These are phyloP conservation scores for Talaromyces amestolkiae DNA, from an alignment of 2,329 filamentous ascomycete genomes.

Conservation along the genomic window DNA sequence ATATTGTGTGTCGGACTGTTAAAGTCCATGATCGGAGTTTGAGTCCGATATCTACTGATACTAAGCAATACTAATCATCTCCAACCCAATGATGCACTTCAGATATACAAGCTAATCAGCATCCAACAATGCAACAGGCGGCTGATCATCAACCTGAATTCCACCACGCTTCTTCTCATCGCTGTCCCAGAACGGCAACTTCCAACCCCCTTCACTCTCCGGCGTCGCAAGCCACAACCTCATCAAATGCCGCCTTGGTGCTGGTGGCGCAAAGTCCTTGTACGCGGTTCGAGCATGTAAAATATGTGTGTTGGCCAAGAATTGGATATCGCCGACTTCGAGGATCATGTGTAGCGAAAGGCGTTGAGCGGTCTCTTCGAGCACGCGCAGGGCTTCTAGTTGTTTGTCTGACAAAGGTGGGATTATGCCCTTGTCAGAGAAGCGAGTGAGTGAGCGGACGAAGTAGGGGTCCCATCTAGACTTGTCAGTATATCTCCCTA, in stretches of 20 bases:
- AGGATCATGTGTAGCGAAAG: slow-evolving; percentile 80
- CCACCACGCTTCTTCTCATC: slow-evolving; percentile 83
- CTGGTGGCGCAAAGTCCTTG: slow-evolving; percentile 66
- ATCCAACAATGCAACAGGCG: slow-evolving; percentile 72
- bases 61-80: too few species aligned
- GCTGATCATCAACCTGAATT: slow-evolving; percentile 79
- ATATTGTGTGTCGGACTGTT: not conserved
- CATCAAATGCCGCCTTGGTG: slow-evolving; percentile 73
- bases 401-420: slow-evolving; percentile 70
- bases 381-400: slow-evolving; percentile 62
- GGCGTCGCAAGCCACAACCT: slow-evolving; percentile 81
- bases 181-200: slow-evolving; percentile 75
- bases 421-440: slow-evolving; percentile 69
- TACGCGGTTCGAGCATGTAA: slow-evolving; percentile 81
- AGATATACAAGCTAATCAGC: slow-evolving; percentile 57
- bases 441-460: slow-evolving; percentile 70
- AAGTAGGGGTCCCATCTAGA: slow-evolving; percentile 79
- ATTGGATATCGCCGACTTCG: slow-evolving; percentile 85
- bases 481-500: slow-evolving; percentile 8
- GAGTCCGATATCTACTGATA: not conserved
- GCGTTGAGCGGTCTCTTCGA: slow-evolving; percentile 73
- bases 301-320: slow-evolving; percentile 75
- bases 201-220: slow-evolving; percentile 80
- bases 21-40: not conserved
- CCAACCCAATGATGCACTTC: not conserved